phyloP scores from a whole-genome alignment of 768 basidiomycete species.

The Rhizopogon vesiculosus region DNA sequence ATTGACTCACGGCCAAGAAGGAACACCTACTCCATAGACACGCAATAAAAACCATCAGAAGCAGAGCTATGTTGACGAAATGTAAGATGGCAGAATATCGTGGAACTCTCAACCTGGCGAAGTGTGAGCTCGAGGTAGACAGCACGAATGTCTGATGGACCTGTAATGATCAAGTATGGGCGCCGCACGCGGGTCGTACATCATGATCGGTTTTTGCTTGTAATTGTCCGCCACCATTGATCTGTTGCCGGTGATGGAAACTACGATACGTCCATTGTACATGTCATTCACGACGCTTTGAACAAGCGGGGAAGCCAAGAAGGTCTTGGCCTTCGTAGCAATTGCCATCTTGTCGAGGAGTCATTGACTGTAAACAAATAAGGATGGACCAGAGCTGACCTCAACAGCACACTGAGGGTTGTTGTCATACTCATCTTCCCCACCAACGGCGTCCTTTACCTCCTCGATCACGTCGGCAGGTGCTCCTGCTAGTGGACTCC shows the following conservation, averaged over 20 bases:
- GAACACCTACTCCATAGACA: conserved; percentile 63
- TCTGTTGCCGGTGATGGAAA: conserved; percentile 54
- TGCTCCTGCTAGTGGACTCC: conserved; percentile 83
- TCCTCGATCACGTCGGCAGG: conserved; percentile 59
- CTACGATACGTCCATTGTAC: conserved; percentile 73
- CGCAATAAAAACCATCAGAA: conserved; percentile 66
- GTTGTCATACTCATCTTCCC: conserved; percentile 53
- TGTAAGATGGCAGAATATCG: conserved; percentile 75
- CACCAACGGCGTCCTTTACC: conserved; percentile 52
- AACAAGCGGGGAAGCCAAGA: conserved; percentile 77
- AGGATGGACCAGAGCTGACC: conserved; percentile 39
- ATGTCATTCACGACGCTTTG: conserved; percentile 88
- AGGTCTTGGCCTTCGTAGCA: conserved; percentile 76
- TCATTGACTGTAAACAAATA: background rate
- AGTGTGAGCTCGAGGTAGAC: conserved; percentile 2
- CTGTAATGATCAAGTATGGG: conserved; percentile 85
- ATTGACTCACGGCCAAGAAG: background rate
- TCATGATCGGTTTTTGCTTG: conserved; percentile 68
- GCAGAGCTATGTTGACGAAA: conserved; percentile 67
- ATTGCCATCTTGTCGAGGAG: conserved; percentile 69
- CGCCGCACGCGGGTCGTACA: conserved; percentile 62
- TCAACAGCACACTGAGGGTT: conserved; percentile 82
- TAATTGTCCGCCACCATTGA: conserved; percentile 91
- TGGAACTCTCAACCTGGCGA: conserved; percentile 70
- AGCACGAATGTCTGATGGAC: conserved; percentile 23